Conservation (phyloP, 2,329 filamentous ascomycete species). For the Knufia fluminis region DNA sequence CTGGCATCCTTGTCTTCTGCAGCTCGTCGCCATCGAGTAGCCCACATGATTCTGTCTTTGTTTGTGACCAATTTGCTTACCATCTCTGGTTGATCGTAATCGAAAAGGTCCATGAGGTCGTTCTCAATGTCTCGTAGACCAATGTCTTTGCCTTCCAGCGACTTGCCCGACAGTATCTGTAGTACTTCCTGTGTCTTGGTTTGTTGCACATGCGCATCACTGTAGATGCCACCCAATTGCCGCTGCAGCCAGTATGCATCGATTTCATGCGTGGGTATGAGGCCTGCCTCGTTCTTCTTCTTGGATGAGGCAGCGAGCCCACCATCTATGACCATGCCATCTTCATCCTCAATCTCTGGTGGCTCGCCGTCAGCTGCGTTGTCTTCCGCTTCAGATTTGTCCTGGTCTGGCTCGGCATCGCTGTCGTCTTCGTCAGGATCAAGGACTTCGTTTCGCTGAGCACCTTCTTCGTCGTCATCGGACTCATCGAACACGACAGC, state of each 20-base stretch:
- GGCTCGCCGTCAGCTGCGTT: slow-evolving; percentile 37
- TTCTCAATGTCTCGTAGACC: slow-evolving; percentile 90
- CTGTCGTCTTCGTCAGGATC: slow-evolving; percentile 64
- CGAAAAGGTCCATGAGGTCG: slow-evolving; percentile 95
- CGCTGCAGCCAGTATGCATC: slow-evolving; percentile 96
- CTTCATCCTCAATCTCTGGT: slow-evolving; percentile 43
- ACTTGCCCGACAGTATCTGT: slow-evolving; percentile 67
- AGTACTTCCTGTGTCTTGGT: slow-evolving; percentile 83
- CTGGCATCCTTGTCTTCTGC: slow-evolving; percentile 67
- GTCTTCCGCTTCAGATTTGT: slow-evolving; percentile 47
- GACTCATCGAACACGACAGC: slow-evolving; percentile 94
- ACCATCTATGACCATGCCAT: slow-evolving; percentile 70
- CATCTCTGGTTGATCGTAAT: slow-evolving; percentile 90
- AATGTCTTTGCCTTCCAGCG: slow-evolving; percentile 68
- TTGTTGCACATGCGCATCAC: slow-evolving; percentile 85
- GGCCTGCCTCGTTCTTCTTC: slow-evolving; percentile 37
- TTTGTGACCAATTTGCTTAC: slow-evolving; percentile 88
- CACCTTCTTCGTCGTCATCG: slow-evolving; percentile 75
- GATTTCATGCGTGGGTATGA: slow-evolving; percentile 76
- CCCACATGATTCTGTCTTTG: slow-evolving; percentile 90
- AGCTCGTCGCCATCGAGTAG: slow-evolving; percentile 74
- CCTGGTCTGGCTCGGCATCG: slow-evolving; percentile 64
- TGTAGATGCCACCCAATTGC: slow-evolving; percentile 78
- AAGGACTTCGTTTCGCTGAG: slow-evolving; percentile 70
- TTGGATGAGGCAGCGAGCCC: slow-evolving; percentile 43